Percentiles rank a stretch among this genome's conserved stretches.
phyloP scores from a whole-genome alignment of 2,329 filamentous ascomycete genomes.

The Nemania bipapillata region DNA sequence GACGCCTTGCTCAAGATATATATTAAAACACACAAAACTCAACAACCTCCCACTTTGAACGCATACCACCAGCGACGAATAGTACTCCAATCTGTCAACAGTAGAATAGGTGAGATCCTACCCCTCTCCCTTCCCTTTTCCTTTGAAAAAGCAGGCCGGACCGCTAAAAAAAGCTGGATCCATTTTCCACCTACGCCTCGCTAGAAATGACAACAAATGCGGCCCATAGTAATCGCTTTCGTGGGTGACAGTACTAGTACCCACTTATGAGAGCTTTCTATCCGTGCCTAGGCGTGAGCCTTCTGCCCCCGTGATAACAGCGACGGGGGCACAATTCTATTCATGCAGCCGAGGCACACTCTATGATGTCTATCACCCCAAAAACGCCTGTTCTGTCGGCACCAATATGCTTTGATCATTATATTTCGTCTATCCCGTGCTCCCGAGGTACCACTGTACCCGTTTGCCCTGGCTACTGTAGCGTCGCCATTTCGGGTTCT shows the following conservation, averaged over 20 bases:
- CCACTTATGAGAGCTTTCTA: neutral
- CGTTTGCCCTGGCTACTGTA: slow-evolving; percentile 9
- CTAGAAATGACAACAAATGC: neutral
- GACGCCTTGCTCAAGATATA: neutral
- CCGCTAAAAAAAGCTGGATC: neutral
- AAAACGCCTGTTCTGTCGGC: slow-evolving; percentile 22
- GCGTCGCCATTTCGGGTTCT: slow-evolving; percentile 33
- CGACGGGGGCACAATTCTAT: too few relatives aligned
- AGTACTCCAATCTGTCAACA: neutral
- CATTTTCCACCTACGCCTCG: neutral
- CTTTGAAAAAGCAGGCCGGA: neutral
- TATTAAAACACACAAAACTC: neutral
- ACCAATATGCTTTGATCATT: neutral
- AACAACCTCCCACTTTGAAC: neutral
- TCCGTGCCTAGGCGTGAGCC: slow-evolving; percentile 40
- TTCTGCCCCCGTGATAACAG: slow-evolving; percentile 38
- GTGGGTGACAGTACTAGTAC: neutral
- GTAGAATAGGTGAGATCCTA: neutral
- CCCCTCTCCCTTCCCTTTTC: neutral
- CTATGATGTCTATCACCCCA: neutral
- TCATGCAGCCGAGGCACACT: neutral
- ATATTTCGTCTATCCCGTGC: slow-evolving; percentile 37
- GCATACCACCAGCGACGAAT: too few relatives aligned
- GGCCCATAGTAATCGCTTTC: neutral
- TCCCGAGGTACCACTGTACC: slow-evolving; percentile 43